A percentile compares a stretch with the other conserved stretches of the same genome.
These are phyloP conservation scores for Elasticomyces elasticus DNA, from an alignment of 495 filamentous ascomycete species.

Conservation along the genomic window DNA sequence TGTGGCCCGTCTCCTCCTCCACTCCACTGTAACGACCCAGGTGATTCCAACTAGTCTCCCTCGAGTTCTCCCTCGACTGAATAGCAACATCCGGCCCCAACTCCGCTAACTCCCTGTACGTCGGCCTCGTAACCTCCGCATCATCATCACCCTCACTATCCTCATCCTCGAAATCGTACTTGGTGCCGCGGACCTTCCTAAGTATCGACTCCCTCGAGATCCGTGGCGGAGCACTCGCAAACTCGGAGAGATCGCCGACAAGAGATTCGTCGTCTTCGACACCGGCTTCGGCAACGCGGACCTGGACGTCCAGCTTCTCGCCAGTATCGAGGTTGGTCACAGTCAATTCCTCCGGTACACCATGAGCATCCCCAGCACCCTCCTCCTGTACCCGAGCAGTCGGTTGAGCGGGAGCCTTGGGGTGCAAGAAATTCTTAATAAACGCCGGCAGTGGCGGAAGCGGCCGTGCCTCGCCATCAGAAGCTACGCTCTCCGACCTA, in stretches of 20 bases:
- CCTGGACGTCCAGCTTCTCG: constrained; percentile 14
- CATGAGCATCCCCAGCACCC: background rate
- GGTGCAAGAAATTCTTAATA: constrained; percentile 10
- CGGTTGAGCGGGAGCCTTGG: background rate
- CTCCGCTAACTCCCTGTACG: constrained; percentile 33
- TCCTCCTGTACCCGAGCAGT: too few species aligned
- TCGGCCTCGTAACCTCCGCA: constrained; percentile 29
- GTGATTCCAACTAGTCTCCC: constrained; percentile 16
- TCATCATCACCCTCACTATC: constrained; percentile 41
- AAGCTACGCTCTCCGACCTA: constrained; percentile 27
- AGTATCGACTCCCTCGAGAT: constrained; percentile 92
- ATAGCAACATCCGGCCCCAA: constrained; percentile 81
- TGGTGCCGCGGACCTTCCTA: constrained; percentile 53
- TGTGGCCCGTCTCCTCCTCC: too few species aligned
- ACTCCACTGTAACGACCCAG: background rate
- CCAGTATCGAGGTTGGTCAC: constrained; percentile 23
- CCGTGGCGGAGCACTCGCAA: constrained; percentile 45
- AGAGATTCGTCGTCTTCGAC: constrained; percentile 4
- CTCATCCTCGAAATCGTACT: constrained; percentile 44
- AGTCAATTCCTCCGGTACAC: constrained; percentile 5
- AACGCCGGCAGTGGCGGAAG: constrained; percentile 30
- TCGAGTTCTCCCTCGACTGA: constrained; percentile 51
- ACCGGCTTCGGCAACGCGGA: background rate
- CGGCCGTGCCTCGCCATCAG: constrained; percentile 28
- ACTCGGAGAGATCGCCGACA: constrained; percentile 20